These are phyloP conservation scores for Penicillium sp. DNA, from an alignment of 2,329 filamentous ascomycete species.

Conservation along the genomic window DNA sequence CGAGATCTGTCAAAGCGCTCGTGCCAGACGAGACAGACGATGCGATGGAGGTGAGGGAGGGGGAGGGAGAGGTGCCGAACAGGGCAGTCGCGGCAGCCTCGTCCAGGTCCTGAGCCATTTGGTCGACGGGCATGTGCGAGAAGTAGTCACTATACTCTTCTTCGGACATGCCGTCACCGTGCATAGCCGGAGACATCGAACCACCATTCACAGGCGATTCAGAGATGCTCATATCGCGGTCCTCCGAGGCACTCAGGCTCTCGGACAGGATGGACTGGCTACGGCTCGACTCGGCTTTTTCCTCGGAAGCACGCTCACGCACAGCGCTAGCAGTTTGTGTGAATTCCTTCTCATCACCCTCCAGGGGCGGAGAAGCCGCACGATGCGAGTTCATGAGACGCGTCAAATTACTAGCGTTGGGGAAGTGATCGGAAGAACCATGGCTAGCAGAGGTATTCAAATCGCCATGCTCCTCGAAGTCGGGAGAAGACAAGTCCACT, in stretches of 20 bases:
- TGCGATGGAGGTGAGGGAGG: conserved; percentile 42
- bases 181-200: conserved; percentile 31
- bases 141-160: conserved; percentile 38
- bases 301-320: conserved; percentile 53
- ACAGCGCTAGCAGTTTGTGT: conserved; percentile 90
- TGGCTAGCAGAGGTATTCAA: conserved; percentile 58
- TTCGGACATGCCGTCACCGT: conserved; percentile 30
- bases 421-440: conserved; percentile 55
- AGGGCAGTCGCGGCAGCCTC: conserved; percentile 36
- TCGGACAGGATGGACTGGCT: conserved; percentile 38
- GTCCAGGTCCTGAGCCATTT: conserved; percentile 31
- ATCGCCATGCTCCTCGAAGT: conserved; percentile 70
- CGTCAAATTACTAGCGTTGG: conserved; percentile 55
- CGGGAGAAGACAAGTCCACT: conserved; percentile 82
- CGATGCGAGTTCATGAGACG: conserved; percentile 62
- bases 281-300: conserved; percentile 34
- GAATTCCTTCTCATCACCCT: conserved; percentile 95
- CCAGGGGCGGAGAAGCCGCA: conserved; percentile 81
- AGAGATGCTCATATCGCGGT: conserved; percentile 28
- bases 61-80: conserved; percentile 44
- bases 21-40: conserved; percentile 44
- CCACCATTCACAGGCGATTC: conserved; percentile 34
- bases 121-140: conserved; percentile 28
- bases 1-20: conserved; percentile 36
- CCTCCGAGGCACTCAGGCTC: conserved; percentile 42